phyloP scores from a whole-genome alignment of 2,329 filamentous ascomycete genomes.

The Aspergillus melleus region DNA sequence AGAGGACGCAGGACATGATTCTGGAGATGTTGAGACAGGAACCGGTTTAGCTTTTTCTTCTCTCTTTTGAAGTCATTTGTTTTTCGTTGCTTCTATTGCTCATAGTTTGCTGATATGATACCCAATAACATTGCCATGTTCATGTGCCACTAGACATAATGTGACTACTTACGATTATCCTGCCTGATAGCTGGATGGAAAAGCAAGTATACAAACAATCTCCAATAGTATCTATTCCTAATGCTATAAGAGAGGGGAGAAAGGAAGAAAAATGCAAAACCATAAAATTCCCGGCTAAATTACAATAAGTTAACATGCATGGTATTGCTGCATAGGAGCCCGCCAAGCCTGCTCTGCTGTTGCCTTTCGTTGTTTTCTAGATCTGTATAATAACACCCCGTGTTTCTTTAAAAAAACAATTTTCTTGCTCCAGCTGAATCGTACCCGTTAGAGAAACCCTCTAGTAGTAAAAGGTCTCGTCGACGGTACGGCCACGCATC shows the following conservation, averaged over 20 bases:
- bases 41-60: conserved; percentile 22
- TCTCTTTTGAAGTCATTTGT: conserved; percentile 2
- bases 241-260: conserved; percentile 29
- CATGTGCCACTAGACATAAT: neutral
- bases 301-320: conserved; percentile 35
- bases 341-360: conserved; percentile 17
- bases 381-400: neutral
- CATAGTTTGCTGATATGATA: neutral
- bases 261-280: conserved; percentile 30
- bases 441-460: conserved; percentile 14
- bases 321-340: conserved; percentile 20
- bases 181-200: neutral
- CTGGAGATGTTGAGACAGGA: conserved; percentile 42
- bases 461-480: conserved; percentile 87
- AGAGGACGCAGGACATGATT: conserved; percentile 43
- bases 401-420: neutral
- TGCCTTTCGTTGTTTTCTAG: conserved; percentile 2
- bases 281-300: conserved; percentile 37
- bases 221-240: conserved; percentile 23
- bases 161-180: too few relatives aligned
- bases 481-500: conserved; percentile 80
- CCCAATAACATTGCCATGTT: conserved; percentile 10
- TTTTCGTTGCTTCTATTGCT: conserved; percentile 3
- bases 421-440: neutral
- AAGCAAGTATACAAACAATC: conserved; percentile 4